phyloP scores from a whole-genome alignment of 495 filamentous ascomycete species.

The Penicillium soppii region DNA sequence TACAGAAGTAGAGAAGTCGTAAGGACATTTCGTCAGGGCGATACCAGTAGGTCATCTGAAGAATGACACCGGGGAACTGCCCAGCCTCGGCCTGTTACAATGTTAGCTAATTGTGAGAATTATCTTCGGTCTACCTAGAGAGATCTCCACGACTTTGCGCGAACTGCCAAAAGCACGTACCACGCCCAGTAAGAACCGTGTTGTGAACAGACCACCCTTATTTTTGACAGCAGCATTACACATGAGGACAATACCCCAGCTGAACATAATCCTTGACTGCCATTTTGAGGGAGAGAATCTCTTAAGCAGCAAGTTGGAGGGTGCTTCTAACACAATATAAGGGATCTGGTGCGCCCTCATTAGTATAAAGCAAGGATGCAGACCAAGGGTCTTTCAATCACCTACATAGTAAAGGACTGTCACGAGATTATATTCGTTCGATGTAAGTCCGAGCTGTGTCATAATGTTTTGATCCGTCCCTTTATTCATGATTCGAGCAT shows the following conservation, averaged over 20 bases:
- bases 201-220: constrained; percentile 25
- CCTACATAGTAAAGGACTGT: constrained; percentile 30
- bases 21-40: constrained; percentile 37
- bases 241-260: constrained; percentile 35
- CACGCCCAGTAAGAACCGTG: constrained; percentile 34
- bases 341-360: constrained; percentile 29
- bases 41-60: constrained; percentile 40
- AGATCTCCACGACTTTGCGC: neutral
- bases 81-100: constrained; percentile 28
- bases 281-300: constrained; percentile 30
- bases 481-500: constrained; percentile 40
- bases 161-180: constrained; percentile 6
- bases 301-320: constrained; percentile 35
- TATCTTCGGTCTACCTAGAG: neutral
- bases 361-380: constrained; percentile 7
- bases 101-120: neutral
- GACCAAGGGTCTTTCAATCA: neutral
- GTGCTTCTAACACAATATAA: constrained; percentile 45
- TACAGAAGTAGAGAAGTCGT: constrained; percentile 18
- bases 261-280: constrained; percentile 36
- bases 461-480: constrained; percentile 40
- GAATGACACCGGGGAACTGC: constrained; percentile 36
- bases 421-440: constrained; percentile 29
- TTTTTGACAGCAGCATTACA: constrained; percentile 37
- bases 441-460: constrained; percentile 34